phyloP scores from a whole-genome alignment of 2,329 filamentous ascomycete genomes.

The Paracoccidioides lutzii region DNA sequence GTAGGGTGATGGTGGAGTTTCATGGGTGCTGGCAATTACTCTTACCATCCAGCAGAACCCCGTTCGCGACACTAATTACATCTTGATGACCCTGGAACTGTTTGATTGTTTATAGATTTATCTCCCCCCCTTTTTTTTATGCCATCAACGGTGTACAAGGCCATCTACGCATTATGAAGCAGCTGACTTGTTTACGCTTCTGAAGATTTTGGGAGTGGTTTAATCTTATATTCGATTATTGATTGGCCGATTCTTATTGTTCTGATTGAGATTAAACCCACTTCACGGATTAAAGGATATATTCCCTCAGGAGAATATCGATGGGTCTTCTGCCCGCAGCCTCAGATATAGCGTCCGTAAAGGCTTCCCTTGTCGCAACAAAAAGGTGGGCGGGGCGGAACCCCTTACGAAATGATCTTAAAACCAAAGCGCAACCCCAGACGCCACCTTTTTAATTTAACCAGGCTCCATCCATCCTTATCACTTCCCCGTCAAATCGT shows the following conservation, averaged over 20 bases:
- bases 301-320: not conserved
- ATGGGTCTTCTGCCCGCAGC: not conserved
- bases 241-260: not conserved
- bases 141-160: too few species aligned
- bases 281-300: not conserved
- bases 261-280: not conserved
- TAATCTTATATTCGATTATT: not conserved
- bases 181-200: too few species aligned
- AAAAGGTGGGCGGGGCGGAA: not conserved
- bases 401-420: not conserved
- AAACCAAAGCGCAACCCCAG: not conserved
- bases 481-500: slow-evolving; percentile 34
- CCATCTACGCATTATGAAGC: too few species aligned
- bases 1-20: too few species aligned
- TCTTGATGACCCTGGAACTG: too few species aligned
- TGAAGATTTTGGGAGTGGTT: too few species aligned
- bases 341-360: not conserved
- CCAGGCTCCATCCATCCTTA: not conserved
- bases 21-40: too few species aligned
- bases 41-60: too few species aligned
- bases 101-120: too few species aligned
- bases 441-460: not conserved
- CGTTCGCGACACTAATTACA: too few species aligned
- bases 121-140: too few species aligned
- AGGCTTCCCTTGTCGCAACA: not conserved